Conservation (phyloP, 2,329 filamentous ascomycete genomes). For the Rhytidhysteron rufulum region DNA sequence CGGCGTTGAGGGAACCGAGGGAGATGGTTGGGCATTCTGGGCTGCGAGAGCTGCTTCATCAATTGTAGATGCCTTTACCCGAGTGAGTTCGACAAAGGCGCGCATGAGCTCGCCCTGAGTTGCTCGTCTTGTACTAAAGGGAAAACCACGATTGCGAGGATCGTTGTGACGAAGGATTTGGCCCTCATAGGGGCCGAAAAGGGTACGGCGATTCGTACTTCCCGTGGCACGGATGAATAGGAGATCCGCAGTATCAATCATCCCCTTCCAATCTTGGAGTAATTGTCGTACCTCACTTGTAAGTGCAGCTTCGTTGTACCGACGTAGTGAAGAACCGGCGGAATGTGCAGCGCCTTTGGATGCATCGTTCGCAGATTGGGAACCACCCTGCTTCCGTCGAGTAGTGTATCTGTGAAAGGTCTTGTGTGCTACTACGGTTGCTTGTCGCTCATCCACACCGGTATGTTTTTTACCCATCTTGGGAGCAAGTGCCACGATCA, state of each 20-base stretch:
- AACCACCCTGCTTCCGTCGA: conserved; percentile 89
- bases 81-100: conserved; percentile 87
- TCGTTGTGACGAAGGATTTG: conserved; percentile 80
- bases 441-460: conserved; percentile 75
- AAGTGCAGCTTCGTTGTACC: conserved; percentile 91
- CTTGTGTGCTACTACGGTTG: conserved; percentile 88
- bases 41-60: conserved; percentile 59
- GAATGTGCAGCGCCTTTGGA: conserved; percentile 94
- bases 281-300: conserved; percentile 82
- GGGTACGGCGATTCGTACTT: conserved; percentile 75
- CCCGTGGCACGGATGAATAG: conserved; percentile 89
- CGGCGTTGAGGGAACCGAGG: conserved; percentile 33
- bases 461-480: conserved; percentile 66
- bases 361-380: conserved; percentile 89
- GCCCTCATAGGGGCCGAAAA: conserved; percentile 88
- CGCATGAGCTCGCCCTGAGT: conserved; percentile 95
- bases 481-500: conserved; percentile 86
- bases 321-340: conserved; percentile 80
- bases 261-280: conserved; percentile 75
- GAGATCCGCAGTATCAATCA: conserved; percentile 80
- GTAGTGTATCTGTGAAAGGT: conserved; percentile 98
- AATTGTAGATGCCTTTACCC: conserved; percentile 79
- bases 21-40: conserved; percentile 44
- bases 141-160: conserved; percentile 76
- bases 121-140: conserved; percentile 85